These are phyloP conservation scores for Chenopodium album DNA, from an alignment of 148 eudicot genomes.

Conservation along the genomic window DNA sequence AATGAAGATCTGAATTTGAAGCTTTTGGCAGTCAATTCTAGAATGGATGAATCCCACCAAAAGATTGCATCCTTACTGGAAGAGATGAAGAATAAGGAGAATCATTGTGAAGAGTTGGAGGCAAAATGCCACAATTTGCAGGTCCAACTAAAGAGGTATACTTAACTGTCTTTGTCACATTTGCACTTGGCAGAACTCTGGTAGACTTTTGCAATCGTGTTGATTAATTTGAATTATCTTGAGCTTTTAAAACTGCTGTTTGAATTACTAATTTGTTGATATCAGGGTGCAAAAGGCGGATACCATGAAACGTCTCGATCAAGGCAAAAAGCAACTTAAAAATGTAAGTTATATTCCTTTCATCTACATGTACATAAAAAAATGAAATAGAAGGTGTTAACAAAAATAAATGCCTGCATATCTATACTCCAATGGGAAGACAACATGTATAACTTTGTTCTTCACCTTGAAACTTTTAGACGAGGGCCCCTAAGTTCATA, in stretches of 20 bases:
- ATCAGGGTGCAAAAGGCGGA: constrained; percentile 47
- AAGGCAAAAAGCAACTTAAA: constrained; percentile 45
- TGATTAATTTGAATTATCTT: too few species aligned
- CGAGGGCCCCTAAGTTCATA: neutral
- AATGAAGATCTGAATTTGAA: constrained; percentile 50
- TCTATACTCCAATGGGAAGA: neutral
- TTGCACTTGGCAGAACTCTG: neutral
- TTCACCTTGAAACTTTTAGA: neutral
- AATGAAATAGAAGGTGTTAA: neutral
- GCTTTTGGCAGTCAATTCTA: constrained; percentile 39
- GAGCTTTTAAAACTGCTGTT: neutral
- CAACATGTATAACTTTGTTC: neutral
- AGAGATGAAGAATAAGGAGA: constrained; percentile 41
- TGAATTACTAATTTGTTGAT: constrained; percentile 14
- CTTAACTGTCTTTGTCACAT: neutral
- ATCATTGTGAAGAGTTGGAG: constrained; percentile 44
- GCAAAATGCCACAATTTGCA: constrained; percentile 44
- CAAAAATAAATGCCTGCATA: neutral
- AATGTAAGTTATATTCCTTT: constrained; percentile 50
- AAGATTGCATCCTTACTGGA: constrained; percentile 36
- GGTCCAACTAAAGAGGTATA: constrained; percentile 61
- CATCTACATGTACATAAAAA: neutral
- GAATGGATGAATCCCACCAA: constrained; percentile 37
- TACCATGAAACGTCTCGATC: constrained; percentile 24
- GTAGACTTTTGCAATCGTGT: too few species aligned